A percentile compares a stretch with the other conserved stretches of the same genome.
Conservation (phyloP, 2,329 filamentous ascomycete genomes). For the Cladosporium sp. region DNA sequence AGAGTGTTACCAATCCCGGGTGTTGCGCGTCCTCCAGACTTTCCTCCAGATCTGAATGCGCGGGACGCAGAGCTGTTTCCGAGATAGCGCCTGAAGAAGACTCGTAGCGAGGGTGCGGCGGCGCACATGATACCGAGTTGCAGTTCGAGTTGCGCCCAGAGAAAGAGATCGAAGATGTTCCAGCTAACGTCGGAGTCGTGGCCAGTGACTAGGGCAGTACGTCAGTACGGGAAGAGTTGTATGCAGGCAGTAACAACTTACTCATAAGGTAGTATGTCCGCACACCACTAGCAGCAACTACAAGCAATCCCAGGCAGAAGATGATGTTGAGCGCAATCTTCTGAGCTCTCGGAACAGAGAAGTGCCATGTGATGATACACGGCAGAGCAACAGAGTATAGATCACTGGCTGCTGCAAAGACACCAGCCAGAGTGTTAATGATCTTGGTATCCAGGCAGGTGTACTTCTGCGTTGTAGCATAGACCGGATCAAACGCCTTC, state of each 20-base stretch:
- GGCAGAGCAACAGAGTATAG: slow-evolving; percentile 45
- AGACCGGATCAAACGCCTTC: slow-evolving; percentile 38
- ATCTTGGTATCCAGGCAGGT: slow-evolving; percentile 41
- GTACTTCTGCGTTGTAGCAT: slow-evolving; percentile 35
- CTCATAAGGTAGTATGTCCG: slow-evolving; percentile 40
- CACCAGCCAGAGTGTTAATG: slow-evolving; percentile 39
- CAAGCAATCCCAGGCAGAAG: slow-evolving; percentile 47
- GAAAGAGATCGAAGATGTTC: slow-evolving; percentile 41
- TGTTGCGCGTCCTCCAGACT: not conserved
- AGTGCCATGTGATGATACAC: slow-evolving; percentile 46
- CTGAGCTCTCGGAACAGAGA: slow-evolving; percentile 45
- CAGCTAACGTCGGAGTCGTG: slow-evolving; percentile 44
- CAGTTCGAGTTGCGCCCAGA: slow-evolving; percentile 45
- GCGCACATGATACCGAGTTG: slow-evolving; percentile 46
- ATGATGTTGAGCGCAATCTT: slow-evolving; percentile 48
- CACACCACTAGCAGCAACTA: slow-evolving; percentile 37
- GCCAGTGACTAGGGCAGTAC: slow-evolving; percentile 23
- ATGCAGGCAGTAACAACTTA: slow-evolving; percentile 8
- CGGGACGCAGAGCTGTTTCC: slow-evolving; percentile 19
- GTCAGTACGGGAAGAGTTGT: slow-evolving; percentile 27
- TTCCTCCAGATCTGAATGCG: slow-evolving; percentile 16
- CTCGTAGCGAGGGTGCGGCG: slow-evolving; percentile 45
- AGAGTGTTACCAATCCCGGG: not conserved
- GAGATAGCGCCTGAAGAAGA: slow-evolving; percentile 46
- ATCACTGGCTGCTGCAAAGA: slow-evolving; percentile 43